Evolutionary conservation across 345 rosid species (phyloP), one percentile per base, ranked within the genome.

Genomic region (Bretschneidera sinensis): DNA sequence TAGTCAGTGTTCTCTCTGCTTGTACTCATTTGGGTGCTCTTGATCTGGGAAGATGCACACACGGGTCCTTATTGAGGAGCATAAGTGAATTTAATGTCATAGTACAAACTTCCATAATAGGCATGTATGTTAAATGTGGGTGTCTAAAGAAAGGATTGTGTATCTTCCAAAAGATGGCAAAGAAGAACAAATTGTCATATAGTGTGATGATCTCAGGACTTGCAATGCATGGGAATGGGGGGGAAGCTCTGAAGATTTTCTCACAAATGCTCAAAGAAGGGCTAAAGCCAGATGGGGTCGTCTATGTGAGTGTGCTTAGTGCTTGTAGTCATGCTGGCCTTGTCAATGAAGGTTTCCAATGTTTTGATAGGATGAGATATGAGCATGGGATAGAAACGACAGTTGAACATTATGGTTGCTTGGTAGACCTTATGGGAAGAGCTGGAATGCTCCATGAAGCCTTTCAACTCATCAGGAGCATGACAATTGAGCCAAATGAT

Each of bases 351-450:
- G 80, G 80, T 9, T 68, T 70, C 19, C 45, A 33, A 23, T 71
- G 64, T 18, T 78, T 78, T 18, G 33, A 63, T 7, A 72, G 60
- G 11, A 75, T 83, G 89, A 74, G 59, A 71, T 35, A 18, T 22
- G 74, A 84, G 25, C 75, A 81, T 53, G 62, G 67, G 21, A 75
- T 84, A 19, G 74, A 78, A 52, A 83, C 82, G n/a, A 79, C 83
- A 9, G 69, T 81, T 64, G 81, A 78, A 60, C 96, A 84, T 66
- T 89, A 81, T 35, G 82, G 87, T 17, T 89, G 96, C 65, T 60
- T 86, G 72, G 89, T 83, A 9, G 94, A 84, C 67, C 89, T 89
- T 43, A 64, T 83, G 24, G 83, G 84, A 28, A 77, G 85, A 73
- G 84, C 91, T 1, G 91, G 94, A 24, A 58, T 64, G 76, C 79